These are phyloP conservation scores for Periconia sp. DNA, from an alignment of 2,329 filamentous ascomycete genomes.

Conservation along the genomic window DNA sequence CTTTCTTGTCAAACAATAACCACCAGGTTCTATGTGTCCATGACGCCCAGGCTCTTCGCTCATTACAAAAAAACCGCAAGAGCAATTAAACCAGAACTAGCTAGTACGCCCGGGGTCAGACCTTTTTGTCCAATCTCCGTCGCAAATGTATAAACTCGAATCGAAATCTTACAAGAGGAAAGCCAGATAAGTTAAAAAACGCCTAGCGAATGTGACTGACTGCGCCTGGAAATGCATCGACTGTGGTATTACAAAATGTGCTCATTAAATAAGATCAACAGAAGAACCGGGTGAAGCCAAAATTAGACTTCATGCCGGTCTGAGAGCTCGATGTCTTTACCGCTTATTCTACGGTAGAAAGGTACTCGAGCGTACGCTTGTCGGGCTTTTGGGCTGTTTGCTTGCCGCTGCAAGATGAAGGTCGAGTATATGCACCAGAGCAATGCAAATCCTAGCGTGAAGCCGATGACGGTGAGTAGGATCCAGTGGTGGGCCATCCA, in stretches of 20 bases:
- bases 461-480: slow-evolving; percentile 61
- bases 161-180: slow-evolving; percentile 7
- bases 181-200: slow-evolving; percentile 16
- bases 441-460: slow-evolving; percentile 57
- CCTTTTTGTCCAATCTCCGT: not conserved
- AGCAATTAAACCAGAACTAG: not conserved
- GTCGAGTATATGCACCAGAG: slow-evolving; percentile 60
- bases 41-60: slow-evolving; percentile 1
- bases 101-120: not conserved
- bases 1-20: not conserved
- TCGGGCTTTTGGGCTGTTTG: slow-evolving; percentile 20
- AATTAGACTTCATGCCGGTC: slow-evolving; percentile 44
- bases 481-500: slow-evolving; percentile 66
- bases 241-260: slow-evolving; percentile 23
- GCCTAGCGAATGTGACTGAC: slow-evolving; percentile 19
- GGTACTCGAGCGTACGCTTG: slow-evolving; percentile 35
- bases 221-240: slow-evolving; percentile 33
- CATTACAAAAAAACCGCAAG: not conserved
- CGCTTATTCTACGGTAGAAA: slow-evolving; percentile 45
- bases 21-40: slow-evolving; percentile 4
- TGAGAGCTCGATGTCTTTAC: slow-evolving; percentile 42
- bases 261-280: slow-evolving; percentile 27
- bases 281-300: not conserved
- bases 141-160: slow-evolving; percentile 6
- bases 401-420: slow-evolving; percentile 51